Percentiles rank a stretch among this genome's conserved stretches.
Evolutionary conservation across 345 rosid species (phyloP).

Genomic region (Lumnitzera racemosa): DNA sequence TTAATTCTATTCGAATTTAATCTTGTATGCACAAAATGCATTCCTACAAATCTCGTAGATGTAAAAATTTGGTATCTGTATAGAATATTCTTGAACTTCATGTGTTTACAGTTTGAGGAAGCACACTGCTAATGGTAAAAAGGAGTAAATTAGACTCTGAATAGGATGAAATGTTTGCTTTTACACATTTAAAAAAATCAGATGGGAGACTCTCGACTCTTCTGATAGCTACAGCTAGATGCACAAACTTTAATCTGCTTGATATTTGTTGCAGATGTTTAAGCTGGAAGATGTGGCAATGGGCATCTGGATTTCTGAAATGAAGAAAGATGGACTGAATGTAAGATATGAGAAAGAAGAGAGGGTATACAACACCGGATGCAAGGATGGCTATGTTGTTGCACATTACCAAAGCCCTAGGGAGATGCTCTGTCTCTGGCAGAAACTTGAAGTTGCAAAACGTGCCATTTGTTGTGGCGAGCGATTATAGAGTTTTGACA

Average conservation of each 20-base stretch:
- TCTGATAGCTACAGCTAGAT: no score
- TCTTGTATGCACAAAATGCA: no score
- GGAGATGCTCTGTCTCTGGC: slow-evolving; percentile 92
- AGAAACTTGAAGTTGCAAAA: slow-evolving; percentile 67
- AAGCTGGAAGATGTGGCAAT: slow-evolving; percentile 97
- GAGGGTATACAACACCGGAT: slow-evolving; percentile 65
- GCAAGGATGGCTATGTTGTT: slow-evolving; percentile 76
- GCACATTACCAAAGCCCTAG: slow-evolving; percentile 96
- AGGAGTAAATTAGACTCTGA: no score
- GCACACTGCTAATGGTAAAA: no score
- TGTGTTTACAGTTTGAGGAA: no score
- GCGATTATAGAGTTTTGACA: slow-evolving; percentile 10
- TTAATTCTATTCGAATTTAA: no score
- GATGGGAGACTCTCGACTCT: no score
- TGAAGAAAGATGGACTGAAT: slow-evolving; percentile 58
- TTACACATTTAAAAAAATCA: no score
- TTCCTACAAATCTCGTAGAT: no score
- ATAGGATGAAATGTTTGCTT: no score
- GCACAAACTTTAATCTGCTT: neutral
- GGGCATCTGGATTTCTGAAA: slow-evolving; percentile 88
- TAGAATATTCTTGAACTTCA: no score
- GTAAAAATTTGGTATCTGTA: no score
- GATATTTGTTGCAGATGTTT: slow-evolving; percentile 55
- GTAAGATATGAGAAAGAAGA: slow-evolving; percentile 65
- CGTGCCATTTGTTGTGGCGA: slow-evolving; percentile 69